A percentile compares a stretch with the other conserved stretches of the same genome.
These are phyloP conservation scores for Ganoderma multipileum DNA, from an alignment of 1,284 basidiomycete genomes.

Conservation along the genomic window DNA sequence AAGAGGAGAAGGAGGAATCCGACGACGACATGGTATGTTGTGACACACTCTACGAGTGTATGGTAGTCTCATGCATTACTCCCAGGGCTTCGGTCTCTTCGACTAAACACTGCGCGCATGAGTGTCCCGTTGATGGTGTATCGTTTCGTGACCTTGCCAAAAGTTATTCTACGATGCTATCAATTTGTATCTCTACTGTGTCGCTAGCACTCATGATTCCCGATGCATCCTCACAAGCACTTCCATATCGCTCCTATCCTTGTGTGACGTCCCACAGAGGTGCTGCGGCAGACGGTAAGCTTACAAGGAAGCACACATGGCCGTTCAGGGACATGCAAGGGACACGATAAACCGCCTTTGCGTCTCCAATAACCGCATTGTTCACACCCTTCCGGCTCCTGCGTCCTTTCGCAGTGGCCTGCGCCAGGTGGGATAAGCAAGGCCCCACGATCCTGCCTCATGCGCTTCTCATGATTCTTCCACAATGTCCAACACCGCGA, in stretches of 20 bases:
- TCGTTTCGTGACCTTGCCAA: constrained; percentile 29
- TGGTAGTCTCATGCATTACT: constrained; percentile 6
- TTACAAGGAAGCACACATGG: not conserved
- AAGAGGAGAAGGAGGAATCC: constrained; percentile 84
- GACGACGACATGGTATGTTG: constrained; percentile 78
- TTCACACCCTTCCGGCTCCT: not conserved
- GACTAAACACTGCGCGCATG: constrained; percentile 59
- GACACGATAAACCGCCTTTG: not conserved
- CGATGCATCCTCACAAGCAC: constrained; percentile 13
- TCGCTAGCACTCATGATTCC: constrained; percentile 28
- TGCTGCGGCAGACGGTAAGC: not conserved
- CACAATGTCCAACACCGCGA: constrained; percentile 16
- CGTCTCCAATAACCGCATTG: not conserved
- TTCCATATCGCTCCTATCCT: not conserved
- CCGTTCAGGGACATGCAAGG: not conserved
- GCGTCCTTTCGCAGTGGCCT: not conserved
- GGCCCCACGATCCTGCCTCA: not conserved
- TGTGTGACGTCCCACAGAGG: not conserved
- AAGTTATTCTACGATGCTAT: constrained; percentile 32
- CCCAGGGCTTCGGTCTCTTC: constrained; percentile 86
- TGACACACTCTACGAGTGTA: not conserved
- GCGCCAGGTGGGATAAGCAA: not conserved
- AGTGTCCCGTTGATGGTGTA: constrained; percentile 31
- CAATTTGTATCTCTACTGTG: constrained; percentile 28
- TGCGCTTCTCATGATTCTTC: constrained; percentile 11